Base-by-base conservation (phyloP, 208 protist species). In the Angomonas desouzai region DNA sequence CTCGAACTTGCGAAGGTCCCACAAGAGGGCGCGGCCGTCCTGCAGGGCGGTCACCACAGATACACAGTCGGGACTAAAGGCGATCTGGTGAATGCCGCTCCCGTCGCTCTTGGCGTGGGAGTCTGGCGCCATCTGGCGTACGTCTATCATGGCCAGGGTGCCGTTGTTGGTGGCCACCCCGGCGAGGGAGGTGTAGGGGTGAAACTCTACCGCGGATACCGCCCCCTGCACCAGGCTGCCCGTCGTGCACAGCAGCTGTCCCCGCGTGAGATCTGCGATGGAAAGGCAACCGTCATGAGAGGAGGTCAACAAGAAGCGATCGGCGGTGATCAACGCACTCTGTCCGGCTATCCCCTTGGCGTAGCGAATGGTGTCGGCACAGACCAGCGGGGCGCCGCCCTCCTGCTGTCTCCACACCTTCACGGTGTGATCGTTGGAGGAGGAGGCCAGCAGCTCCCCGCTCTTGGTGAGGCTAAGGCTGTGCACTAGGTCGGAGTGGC, bases 361-460 rank as follows among this genome's bases (percentile, higher is more conserved):
- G 62, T 74, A 87, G 45, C 77, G 81, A 68, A 87, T 64, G 33
- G 77, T 84, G 18, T 66, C 68, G 10, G 40, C 58, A 61, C 81
- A 81, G 53, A 62, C 60, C 48, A 78, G 73, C 36, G 68, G 28
- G 43, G 61, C 13, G 9, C 9, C 47, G 3, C 48, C 64, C 29
- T 72, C 62, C 27, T 68, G 57, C 49, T 20, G 29, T 10, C 55
- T 9, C 98, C 98, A 99, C 55, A 99, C 97, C 25, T 97, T 83
- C 66, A 99, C 94, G 23, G 98, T 98, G 57, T 96, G 79, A 74
- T 99, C 99, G 62, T 99, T 98, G 1, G 94, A 97, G 1, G 93
- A 88, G 2, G 90, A 98, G 1, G 99, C 53, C 28, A 99, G 94
- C 23, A 96, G 74, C 25, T 60, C 56, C 4, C 48, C 55, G 23